Evolutionary conservation across 148 eudicot genomes (phyloP).

Genomic region (Chenopodium berlandieri): DNA sequence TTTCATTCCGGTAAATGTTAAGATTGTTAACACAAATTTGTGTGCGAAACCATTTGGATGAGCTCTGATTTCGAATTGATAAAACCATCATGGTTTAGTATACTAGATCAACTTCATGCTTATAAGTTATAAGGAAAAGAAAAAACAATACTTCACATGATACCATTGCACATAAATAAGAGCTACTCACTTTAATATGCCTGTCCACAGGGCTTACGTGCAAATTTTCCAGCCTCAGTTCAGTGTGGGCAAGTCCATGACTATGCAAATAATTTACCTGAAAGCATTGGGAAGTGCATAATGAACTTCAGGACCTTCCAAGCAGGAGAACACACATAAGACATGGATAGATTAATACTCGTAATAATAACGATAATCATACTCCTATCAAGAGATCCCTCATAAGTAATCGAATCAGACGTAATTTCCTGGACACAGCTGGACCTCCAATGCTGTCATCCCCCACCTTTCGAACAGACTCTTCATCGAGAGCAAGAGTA

Average conservation of each 20-base stretch:
- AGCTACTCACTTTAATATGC: conserved; percentile 80
- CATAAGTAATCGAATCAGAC: conserved; percentile 85
- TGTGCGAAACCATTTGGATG: background rate
- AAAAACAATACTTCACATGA: background rate
- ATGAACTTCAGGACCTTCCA: background rate
- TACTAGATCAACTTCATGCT: background rate
- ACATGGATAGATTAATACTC: conserved; percentile 6
- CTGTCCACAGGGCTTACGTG: conserved; percentile 93
- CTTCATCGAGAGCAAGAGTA: conserved; percentile 90
- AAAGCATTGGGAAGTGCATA: conserved; percentile 8
- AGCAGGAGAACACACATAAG: background rate
- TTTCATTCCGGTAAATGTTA: background rate
- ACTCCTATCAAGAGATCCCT: conserved; percentile 99
- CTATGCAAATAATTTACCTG: conserved; percentile 98
- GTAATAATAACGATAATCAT: conserved; percentile 29
- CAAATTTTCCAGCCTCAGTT: conserved; percentile 89
- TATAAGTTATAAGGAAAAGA: background rate
- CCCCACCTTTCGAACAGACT: conserved; percentile 87
- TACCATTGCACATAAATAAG: background rate
- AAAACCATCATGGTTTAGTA: background rate
- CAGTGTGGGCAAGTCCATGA: conserved; percentile 99
- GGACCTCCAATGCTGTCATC: conserved; percentile 97
- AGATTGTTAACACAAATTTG: background rate
- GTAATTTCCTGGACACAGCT: conserved; percentile 78
- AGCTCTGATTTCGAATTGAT: background rate